Evolutionary conservation across 805 yeast species (phyloP).

Genomic region (Nakazawaea peltata): DNA sequence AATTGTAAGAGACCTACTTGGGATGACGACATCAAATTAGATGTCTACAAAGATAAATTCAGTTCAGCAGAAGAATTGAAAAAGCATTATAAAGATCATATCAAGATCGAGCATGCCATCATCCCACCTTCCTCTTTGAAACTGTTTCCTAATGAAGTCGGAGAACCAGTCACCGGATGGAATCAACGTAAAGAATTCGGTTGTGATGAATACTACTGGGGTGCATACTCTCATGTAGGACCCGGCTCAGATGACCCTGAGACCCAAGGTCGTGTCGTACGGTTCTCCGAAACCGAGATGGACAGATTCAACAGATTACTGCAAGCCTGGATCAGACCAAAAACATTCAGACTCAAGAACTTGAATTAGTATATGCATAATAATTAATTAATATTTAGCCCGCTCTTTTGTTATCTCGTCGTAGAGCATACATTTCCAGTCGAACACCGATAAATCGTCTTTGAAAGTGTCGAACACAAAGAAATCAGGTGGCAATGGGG

Average conservation of each 20-base stretch:
- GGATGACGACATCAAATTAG: slow-evolving; percentile 25
- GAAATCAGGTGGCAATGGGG: slow-evolving; percentile 45
- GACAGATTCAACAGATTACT: slow-evolving; percentile 36
- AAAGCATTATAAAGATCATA: slow-evolving; percentile 27
- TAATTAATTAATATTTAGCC: no score
- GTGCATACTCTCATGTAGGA: slow-evolving; percentile 38
- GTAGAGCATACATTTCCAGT: slow-evolving; percentile 43
- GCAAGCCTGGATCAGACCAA: slow-evolving; percentile 40
- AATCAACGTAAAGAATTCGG: slow-evolving; percentile 44
- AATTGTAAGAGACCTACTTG: slow-evolving; percentile 46
- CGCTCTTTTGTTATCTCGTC: slow-evolving; percentile 35
- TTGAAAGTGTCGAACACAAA: slow-evolving; percentile 47
- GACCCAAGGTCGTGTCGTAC: slow-evolving; percentile 36
- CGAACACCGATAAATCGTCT: slow-evolving; percentile 40
- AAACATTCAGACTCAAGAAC: background rate
- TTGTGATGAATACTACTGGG: slow-evolving; percentile 51
- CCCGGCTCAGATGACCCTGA: slow-evolving; percentile 25
- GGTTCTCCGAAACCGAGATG: slow-evolving; percentile 19
- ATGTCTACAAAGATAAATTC: slow-evolving; percentile 18
- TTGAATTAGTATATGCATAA: no score
- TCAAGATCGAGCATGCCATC: slow-evolving; percentile 26
- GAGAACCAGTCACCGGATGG: slow-evolving; percentile 45
- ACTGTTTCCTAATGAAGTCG: slow-evolving; percentile 25
- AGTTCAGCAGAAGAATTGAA: slow-evolving; percentile 18
- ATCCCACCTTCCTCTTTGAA: slow-evolving; percentile 46